Base-by-base conservation (phyloP, 495 filamentous ascomycete species). In the Neurospora terricola region DNA sequence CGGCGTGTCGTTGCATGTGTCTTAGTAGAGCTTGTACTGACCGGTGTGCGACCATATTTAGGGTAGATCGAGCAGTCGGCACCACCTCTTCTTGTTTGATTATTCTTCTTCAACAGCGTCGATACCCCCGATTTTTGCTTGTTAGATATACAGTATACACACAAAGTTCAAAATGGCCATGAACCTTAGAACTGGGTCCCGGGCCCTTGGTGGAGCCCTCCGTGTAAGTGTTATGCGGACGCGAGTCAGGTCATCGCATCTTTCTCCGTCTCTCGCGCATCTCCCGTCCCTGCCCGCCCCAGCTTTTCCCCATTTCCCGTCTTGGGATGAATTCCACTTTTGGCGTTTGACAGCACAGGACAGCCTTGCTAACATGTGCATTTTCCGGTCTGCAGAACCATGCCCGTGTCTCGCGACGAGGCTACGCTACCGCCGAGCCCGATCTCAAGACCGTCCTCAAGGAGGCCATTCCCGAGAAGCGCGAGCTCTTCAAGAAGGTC, bases 401-500 rank as follows among this genome's bases (percentile, higher is more conserved):
- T 73, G 72, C 76, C 36, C 78, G 75, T 69, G 37, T 73, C 45
- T 54, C 75, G 1, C 72, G 75, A 36, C 84, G 90, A 75, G 82
- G 73, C 73, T 93, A 93, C 81, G 88, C 92, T 38, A 88, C 91
- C 70, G 85, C 91, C 42, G 94, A 98, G 78, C 92, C 91, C 73
- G 92, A 96, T 77, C 90, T 98, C 79, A 98, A 98, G 82, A 85
- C 90, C 37, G 91, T 92, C 36, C 86, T 99, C 70, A 91, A 89
- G 76, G 88, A 91, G 76, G 87, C 88, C 70, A 97, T 99, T 76
- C 96, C 96, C 34, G 92, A 88, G 69, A 99, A 99, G 84, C 90
- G 94, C 48, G 96, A 97, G 80, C 90, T 96, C 9, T 85, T 98
- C 72, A 93, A 96, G 83, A 90, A 93, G 81, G 91, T 98, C 82